Conservation (phyloP, 139 green algal genomes). For the Dunaliella sp. region DNA sequence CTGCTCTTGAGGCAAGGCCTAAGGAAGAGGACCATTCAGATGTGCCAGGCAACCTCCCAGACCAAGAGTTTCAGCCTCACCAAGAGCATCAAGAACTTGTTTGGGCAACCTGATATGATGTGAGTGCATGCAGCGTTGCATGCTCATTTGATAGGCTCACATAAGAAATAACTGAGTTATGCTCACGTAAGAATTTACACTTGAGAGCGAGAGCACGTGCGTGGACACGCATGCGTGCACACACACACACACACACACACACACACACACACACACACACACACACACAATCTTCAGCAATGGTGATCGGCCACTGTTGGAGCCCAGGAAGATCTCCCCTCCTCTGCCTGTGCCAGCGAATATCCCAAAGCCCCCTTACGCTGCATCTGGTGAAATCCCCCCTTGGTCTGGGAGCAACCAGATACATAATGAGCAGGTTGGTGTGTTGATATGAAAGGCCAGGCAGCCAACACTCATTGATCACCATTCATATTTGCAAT, state of each 20-base stretch:
- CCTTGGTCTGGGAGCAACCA: constrained; percentile 53
- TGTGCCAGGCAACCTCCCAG: too few relatives aligned
- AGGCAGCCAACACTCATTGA: too few relatives aligned
- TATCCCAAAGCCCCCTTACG: constrained; percentile 78
- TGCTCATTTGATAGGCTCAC: too few relatives aligned
- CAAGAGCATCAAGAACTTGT: background rate
- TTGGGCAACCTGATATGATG: constrained; percentile 6
- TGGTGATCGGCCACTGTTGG: constrained; percentile 20
- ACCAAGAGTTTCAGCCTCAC: too few relatives aligned
- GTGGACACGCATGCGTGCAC: background rate
- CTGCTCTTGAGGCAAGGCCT: too few relatives aligned
- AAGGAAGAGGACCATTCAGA: too few relatives aligned
- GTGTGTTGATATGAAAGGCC: too few relatives aligned
- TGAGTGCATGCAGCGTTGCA: constrained; percentile 12
- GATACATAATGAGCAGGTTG: constrained; percentile 66
- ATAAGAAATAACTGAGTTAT: too few relatives aligned
- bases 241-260: constrained; percentile 19
- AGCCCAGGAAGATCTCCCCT: constrained; percentile 35
- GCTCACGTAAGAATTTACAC: too few relatives aligned
- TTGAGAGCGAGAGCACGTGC: background rate
- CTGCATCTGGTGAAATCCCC: constrained; percentile 59
- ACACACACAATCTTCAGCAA: background rate
- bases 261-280: constrained; percentile 11
- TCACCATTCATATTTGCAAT: too few relatives aligned
- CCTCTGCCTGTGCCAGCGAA: constrained; percentile 58